These are phyloP conservation scores for Quercus suber DNA, from an alignment of 306 rosid species.

Conservation along the genomic window DNA sequence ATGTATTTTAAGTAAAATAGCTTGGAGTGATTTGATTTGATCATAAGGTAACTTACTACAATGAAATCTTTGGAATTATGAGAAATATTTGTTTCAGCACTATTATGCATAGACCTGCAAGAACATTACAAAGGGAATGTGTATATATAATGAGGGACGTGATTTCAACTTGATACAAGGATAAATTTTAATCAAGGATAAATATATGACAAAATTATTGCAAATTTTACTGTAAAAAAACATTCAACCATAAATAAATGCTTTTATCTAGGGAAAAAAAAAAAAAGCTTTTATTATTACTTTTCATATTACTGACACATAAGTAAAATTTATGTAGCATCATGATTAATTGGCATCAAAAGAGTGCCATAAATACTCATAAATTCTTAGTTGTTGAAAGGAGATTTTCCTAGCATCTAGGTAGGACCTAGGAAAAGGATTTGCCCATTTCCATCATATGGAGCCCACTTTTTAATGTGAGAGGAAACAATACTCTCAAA, in stretches of 20 bases:
- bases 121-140: background rate
- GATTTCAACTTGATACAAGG: background rate
- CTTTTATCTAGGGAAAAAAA: too few relatives aligned
- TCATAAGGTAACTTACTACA: constrained; percentile 28
- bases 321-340: too few relatives aligned
- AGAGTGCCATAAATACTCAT: background rate
- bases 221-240: background rate
- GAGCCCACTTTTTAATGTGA: too few relatives aligned
- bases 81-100: constrained; percentile 59
- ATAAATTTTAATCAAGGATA: background rate
- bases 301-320: too few relatives aligned
- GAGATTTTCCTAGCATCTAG: background rate
- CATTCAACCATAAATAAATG: too few relatives aligned
- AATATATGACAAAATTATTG: too few relatives aligned
- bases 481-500: too few relatives aligned
- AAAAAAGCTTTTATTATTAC: too few relatives aligned
- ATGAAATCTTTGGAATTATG: constrained; percentile 40
- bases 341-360: background rate
- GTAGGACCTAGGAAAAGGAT: too few relatives aligned
- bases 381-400: background rate
- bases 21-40: background rate
- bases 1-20: background rate
- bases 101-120: constrained; percentile 57
- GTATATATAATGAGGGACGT: background rate
- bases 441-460: too few relatives aligned